Conservation (phyloP, 2,329 filamentous ascomycete species). For the Aspergillus hortae region DNA sequence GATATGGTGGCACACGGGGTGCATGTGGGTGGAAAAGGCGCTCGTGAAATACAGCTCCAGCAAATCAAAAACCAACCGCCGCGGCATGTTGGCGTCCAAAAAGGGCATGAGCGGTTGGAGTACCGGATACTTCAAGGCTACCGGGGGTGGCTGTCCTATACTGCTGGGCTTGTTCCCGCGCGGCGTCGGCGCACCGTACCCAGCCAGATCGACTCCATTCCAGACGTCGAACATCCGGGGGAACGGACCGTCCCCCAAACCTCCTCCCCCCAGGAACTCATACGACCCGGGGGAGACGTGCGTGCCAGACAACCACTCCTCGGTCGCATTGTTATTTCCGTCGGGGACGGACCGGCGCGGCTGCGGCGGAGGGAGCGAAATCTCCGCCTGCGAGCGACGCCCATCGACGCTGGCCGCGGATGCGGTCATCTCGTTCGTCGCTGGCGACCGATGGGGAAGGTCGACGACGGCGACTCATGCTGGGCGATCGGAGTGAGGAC, state of each 20-base stretch:
- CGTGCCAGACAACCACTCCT: conserved; percentile 32
- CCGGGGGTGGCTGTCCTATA: conserved; percentile 45
- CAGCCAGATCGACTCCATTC: conserved; percentile 27
- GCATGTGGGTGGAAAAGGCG: conserved; percentile 80
- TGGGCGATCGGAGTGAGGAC: conserved; percentile 15
- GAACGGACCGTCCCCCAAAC: conserved; percentile 24
- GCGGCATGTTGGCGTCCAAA: conserved; percentile 72
- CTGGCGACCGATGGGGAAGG: conserved; percentile 25
- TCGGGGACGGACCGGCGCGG: conserved; percentile 15
- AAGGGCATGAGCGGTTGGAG: conserved; percentile 78
- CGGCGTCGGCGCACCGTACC: conserved; percentile 42
- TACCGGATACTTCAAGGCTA: conserved; percentile 71
- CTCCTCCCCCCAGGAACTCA: conserved; percentile 24
- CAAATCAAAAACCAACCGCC: conserved; percentile 78
- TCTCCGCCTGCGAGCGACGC: conserved; percentile 22
- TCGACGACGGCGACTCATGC: conserved; percentile 23
- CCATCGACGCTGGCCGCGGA: conserved; percentile 30
- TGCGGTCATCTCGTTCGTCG: conserved; percentile 24
- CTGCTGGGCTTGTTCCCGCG: conserved; percentile 55
- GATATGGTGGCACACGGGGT: conserved; percentile 86
- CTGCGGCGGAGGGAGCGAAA: conserved; percentile 10
- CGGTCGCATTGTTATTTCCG: conserved; percentile 22
- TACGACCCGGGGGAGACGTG: conserved; percentile 32
- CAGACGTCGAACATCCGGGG: conserved; percentile 29
- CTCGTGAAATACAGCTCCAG: conserved; percentile 89